Conservation (phyloP, 83 land plant species). For the Thuja plicata region DNA sequence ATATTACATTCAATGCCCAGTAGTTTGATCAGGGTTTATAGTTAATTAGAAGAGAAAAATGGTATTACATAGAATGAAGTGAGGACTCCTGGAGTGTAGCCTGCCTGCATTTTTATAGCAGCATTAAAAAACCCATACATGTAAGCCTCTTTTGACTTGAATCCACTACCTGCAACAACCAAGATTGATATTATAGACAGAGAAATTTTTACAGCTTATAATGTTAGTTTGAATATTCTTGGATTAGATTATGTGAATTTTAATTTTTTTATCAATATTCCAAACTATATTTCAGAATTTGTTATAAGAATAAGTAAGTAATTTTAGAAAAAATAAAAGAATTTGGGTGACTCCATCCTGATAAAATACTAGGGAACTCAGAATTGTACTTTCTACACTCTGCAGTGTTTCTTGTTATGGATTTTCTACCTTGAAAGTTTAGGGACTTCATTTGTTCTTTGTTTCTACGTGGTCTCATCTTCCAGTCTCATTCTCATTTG, state of each 20-base stretch:
- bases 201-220: too few relatives aligned
- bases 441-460: not conserved
- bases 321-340: too few relatives aligned
- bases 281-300: too few relatives aligned
- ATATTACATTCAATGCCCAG: too few relatives aligned
- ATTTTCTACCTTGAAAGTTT: not conserved
- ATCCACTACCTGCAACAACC: slow-evolving; percentile 66
- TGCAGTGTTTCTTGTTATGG: not conserved
- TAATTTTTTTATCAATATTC: too few relatives aligned
- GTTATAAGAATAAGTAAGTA: too few relatives aligned
- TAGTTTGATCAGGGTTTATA: too few relatives aligned
- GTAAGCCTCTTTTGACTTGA: slow-evolving; percentile 54
- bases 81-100: slow-evolving; percentile 85
- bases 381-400: not conserved
- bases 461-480: not conserved
- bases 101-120: slow-evolving; percentile 73
- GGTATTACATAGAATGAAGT: slow-evolving; percentile 72
- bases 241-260: too few relatives aligned
- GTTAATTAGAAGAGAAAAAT: too few relatives aligned
- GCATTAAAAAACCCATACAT: slow-evolving; percentile 71
- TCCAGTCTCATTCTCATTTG: not conserved
- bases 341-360: not conserved
- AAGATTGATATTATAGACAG: not conserved
- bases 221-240: too few relatives aligned
- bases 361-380: not conserved